Base-by-base conservation (phyloP, 257 asterid species). In the Anisodus tanguticus region DNA sequence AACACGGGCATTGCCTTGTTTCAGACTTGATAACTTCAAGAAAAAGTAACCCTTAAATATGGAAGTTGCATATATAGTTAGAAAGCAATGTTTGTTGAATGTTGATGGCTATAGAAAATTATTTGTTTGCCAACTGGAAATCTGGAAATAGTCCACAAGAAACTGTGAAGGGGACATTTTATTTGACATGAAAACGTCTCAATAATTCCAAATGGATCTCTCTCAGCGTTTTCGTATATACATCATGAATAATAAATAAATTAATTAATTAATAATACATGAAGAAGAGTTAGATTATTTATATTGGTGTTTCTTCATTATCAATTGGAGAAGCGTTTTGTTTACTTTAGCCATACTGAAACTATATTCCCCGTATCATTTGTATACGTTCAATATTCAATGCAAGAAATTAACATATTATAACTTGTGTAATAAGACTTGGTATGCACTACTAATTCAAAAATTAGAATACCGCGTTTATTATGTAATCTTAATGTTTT, bases 401-500 rank as follows among this genome's bases (percentile, higher is more conserved):
- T 47, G 59, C 19, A 74, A 22, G 81, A 49, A 49, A 49, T 12
- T 74, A 0, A 3, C 35, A 31, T 45, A 72, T 72, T 45, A 41
- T 0, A 43, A 43, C 55, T n/a, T 43, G 53, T 41, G 19, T 10
- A 72, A 47, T 47, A 43, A 51, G 81, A 76, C 64, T 76, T 51
- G 45, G 81, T 51, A 76, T 26, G 81, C 63, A 53, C 63, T 76
- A 76, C 81, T 26, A 51, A 51, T 76, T 76, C 81, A 76, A 76
- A 76, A 12, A 3, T 12, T 22, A 26, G 13, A 76, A 76, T 26
- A 26, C 41, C 81, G 47, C 47, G 47, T 76, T 76, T 76, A 76
- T 53, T 76, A 76, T 76, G 81, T 76, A 76, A 76, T 53, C 15
- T 9, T 12, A 76, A 6, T 49, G 12, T 12, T 6, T 47, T 22